Base-by-base conservation (phyloP, 768 basidiomycete genomes). In the Leucogyrophana mollusca region DNA sequence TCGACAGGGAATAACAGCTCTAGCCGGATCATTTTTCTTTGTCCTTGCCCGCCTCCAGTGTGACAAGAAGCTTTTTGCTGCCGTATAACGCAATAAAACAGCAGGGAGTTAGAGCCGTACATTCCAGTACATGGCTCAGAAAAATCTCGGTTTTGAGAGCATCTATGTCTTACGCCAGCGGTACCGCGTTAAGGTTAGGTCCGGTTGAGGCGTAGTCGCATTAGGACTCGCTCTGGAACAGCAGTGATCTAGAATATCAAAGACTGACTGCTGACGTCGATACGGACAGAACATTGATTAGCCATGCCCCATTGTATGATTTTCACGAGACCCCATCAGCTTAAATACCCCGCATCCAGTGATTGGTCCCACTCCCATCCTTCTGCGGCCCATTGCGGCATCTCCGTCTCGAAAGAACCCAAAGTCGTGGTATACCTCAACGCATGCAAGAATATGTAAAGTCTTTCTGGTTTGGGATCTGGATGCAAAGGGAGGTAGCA, bases 361-460 rank as follows among this genome's bases (percentile, higher is more conserved):
- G 61, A 61, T 51, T 57, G 70, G 61, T 82, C 79, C 86, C 87
- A 87, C 35, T 71, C 68, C 79, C 80, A 91, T 14, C 80, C 83
- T 56, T 85, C 77, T 24, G 67, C 71, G 20, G 93, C 87, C 96
- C 96, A 99, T 42, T 83, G 78, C 0, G 96, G 96, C 79, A 91
- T 82, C 50, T 82, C 85, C 35, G 90, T 90, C 67, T 88, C 82
- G 56, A 89, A 95, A 21, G 76, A 68, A n/a, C 92, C 92, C 35
- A 93, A 70, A 51, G 80, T 83, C 10, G 86, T 86, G 40, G 84
- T 88, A 66, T 94, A 97, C 56, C 79, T 78, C 59, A 89, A 65
- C 21, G 96, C 94, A 58, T 99, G 96, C 59, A 99, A 68, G 68
- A 94, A 99, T 54, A 99, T 98, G 67, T 92, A 97, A 46, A 98